Conservation (phyloP, 352 stramenopile genomes). For the Phytophthora boehmeriae region DNA sequence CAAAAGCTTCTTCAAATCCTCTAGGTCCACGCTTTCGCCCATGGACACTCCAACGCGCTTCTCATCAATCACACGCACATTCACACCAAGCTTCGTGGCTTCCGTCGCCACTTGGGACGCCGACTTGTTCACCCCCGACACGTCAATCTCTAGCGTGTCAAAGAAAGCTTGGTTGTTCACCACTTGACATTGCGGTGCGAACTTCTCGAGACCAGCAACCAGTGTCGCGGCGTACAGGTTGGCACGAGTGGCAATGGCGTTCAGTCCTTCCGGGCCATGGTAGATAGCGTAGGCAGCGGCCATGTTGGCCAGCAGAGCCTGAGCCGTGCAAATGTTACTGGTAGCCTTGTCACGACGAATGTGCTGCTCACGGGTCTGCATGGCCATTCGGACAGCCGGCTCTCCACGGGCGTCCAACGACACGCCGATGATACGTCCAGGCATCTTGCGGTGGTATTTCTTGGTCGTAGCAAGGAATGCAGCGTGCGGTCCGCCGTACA, state of each 20-base stretch:
- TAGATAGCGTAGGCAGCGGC: conserved; percentile 98
- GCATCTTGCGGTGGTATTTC: conserved; percentile 97
- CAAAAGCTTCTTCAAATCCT: conserved; percentile 91
- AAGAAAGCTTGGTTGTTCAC: conserved; percentile 91
- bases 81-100: conserved; percentile 76
- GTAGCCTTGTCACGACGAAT: conserved; percentile 99
- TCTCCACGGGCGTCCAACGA: conserved; percentile 97
- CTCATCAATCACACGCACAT: conserved; percentile 87
- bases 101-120: conserved; percentile 77
- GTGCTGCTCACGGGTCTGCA: conserved; percentile 99
- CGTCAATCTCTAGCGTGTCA: conserved; percentile 95
- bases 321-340: conserved; percentile 99
- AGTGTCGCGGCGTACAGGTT: conserved; percentile 93
- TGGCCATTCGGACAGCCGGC: conserved; percentile 97
- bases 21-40: conserved; percentile 95
- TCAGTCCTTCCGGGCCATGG: conserved; percentile 97
- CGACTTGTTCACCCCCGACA: conserved; percentile 82
- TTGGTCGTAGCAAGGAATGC: conserved; percentile 97
- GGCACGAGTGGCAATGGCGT: conserved; percentile 92
- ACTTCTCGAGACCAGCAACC: conserved; percentile 89
- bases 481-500: conserved; percentile 98
- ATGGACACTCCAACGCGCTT: conserved; percentile 95
- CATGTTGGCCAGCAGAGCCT: conserved; percentile 99
- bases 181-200: conserved; percentile 55
- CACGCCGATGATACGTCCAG: conserved; percentile 98